Base-by-base conservation (phyloP, 306 rosid species). In the Cucurbita pepo region DNA sequence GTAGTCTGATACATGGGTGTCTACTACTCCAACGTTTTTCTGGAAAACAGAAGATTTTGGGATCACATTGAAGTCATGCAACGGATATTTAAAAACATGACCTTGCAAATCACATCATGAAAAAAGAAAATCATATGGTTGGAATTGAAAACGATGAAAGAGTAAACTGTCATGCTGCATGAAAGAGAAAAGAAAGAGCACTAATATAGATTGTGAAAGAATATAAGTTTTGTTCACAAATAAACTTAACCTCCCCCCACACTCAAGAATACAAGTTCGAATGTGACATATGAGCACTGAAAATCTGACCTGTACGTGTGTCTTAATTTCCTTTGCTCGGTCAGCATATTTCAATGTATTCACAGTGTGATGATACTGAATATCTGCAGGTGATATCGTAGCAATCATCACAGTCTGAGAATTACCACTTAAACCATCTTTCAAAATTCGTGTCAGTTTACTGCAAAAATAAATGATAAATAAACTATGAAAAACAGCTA, bases 361-460 rank as follows among this genome's bases (percentile, higher is more conserved):
- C 48, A 86, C 66, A 50, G 86, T 86, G 78, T 86, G 88, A 72
- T 84, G 85, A 82, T 86, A 86, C 79, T 86, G 88, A 75, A 57
- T 62, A 74, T 82, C 88, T 21, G 81, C 77, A 51, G 86, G 88
- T 56, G 82, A 78, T 72, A 86, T 79, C 40, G 86, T 84, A 72
- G 88, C 91, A 84, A 86, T 83, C 91, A 86, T 84, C 72, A 84
- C 85, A 0, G 86, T 86, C 69, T 86, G 91, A 71, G 91, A 86
- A 79, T 86, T 86, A 38, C 91, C 91, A 72, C 91, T 86, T 43
- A 86, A 69, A 74, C 91, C 86, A 75, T 86, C 91, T 77, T 86
- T 86, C 52, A 86, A 86, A 74, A 86, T 86, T 22, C 91, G 78
- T 37, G 91, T 86, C 85, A 86, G 69, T 83, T 86, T 86, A 83